These are phyloP conservation scores for Echinosophora koreensis DNA, from an alignment of 306 rosid genomes.

Conservation along the genomic window DNA sequence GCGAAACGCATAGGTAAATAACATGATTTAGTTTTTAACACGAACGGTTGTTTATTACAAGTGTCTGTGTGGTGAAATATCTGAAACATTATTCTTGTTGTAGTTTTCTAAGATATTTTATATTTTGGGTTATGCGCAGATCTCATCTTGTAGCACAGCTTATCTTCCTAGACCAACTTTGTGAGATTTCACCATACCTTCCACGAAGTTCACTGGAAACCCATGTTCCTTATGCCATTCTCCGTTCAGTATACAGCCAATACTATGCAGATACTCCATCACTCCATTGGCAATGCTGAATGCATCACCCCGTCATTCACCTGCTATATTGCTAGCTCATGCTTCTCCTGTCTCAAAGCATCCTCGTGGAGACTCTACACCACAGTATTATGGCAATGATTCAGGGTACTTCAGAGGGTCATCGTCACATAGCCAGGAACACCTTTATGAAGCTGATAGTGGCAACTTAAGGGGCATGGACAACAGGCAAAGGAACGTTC, in stretches of 20 bases:
- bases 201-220: slow-evolving; percentile 89
- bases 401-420: slow-evolving; percentile 80
- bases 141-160: slow-evolving; percentile 91
- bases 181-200: slow-evolving; percentile 91
- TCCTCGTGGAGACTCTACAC: slow-evolving; percentile 78
- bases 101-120: slow-evolving; percentile 31
- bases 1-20: slow-evolving; percentile 72
- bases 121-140: slow-evolving; percentile 59
- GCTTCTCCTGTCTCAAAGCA: slow-evolving; percentile 78
- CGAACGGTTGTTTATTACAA: background rate
- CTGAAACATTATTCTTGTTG: slow-evolving; percentile 25
- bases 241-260: slow-evolving; percentile 91
- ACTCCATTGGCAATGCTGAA: slow-evolving; percentile 71
- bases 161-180: slow-evolving; percentile 94
- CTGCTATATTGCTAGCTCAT: slow-evolving; percentile 70
- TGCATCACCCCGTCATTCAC: slow-evolving; percentile 88
- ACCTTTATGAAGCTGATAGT: slow-evolving; percentile 60
- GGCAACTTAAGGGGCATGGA: slow-evolving; percentile 64
- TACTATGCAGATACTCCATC: slow-evolving; percentile 81
- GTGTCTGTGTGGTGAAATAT: background rate
- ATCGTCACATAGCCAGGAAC: slow-evolving; percentile 70
- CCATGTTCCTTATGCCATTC: slow-evolving; percentile 87
- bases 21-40: background rate
- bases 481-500: slow-evolving; percentile 61
- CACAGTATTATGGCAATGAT: slow-evolving; percentile 67